These are phyloP conservation scores for Cladorrhinum sp. DNA, from an alignment of 2,329 filamentous ascomycete species.

Conservation along the genomic window DNA sequence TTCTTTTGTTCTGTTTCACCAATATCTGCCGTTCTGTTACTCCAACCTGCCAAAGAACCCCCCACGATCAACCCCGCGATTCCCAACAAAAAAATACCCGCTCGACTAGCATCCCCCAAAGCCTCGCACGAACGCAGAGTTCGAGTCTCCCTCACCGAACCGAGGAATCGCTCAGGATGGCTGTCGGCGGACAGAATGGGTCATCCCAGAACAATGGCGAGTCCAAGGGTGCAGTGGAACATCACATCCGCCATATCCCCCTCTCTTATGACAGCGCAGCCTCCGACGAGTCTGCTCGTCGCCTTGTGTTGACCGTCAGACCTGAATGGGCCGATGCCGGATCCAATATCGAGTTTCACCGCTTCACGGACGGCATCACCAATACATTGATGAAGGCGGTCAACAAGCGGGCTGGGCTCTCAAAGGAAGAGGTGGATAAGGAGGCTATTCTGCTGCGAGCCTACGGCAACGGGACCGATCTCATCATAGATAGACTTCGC, in stretches of 20 bases:
- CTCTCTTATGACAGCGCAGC: constrained; percentile 75
- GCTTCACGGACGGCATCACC: constrained; percentile 97
- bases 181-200: constrained; percentile 25
- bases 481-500: constrained; percentile 93
- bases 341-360: constrained; percentile 76
- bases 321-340: constrained; percentile 73
- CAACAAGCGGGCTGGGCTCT: constrained; percentile 63
- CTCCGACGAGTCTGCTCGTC: constrained; percentile 73
- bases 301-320: constrained; percentile 73
- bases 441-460: constrained; percentile 87
- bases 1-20: neutral
- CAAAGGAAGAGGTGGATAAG: constrained; percentile 73
- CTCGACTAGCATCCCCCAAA: neutral
- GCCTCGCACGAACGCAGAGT: neutral
- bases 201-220: constrained; percentile 14
- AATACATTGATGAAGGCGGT: constrained; percentile 85
- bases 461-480: constrained; percentile 89
- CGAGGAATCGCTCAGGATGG: constrained; percentile 16
- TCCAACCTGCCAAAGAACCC: neutral
- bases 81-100: neutral
- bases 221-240: constrained; percentile 37
- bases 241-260: constrained; percentile 62
- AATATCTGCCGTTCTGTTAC: neutral
- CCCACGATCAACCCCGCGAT: neutral
- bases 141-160: neutral